Evolutionary conservation across 202 grass and related monocot genomes (phyloP).

Genomic region (Setaria italica): DNA sequence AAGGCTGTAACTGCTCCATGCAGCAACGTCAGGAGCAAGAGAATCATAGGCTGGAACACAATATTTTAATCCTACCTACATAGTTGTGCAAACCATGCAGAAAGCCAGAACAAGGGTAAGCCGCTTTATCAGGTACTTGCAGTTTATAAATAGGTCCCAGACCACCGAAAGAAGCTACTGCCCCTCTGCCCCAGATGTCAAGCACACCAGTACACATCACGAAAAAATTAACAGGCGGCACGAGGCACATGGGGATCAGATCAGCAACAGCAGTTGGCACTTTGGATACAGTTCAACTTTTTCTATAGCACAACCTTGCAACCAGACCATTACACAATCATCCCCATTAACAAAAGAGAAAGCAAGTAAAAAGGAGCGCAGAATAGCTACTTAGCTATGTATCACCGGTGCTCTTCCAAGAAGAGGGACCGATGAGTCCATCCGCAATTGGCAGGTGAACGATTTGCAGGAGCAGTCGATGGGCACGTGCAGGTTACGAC

Average conservation of each 20-base stretch:
- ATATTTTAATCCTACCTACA: background rate
- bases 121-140: slow-evolving; percentile 29
- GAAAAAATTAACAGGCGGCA: slow-evolving; percentile 24
- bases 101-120: background rate
- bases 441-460: slow-evolving; percentile 4
- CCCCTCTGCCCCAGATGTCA: background rate
- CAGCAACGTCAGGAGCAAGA: background rate
- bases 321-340: slow-evolving; percentile 3
- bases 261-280: slow-evolving; percentile 23
- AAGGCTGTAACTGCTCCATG: slow-evolving; percentile 49
- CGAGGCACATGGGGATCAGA: slow-evolving; percentile 50
- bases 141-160: slow-evolving; percentile 3
- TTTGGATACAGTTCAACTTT: slow-evolving; percentile 19
- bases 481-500: slow-evolving; percentile 51
- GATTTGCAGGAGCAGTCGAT: slow-evolving; percentile 50
- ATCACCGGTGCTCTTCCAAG: slow-evolving; percentile 25
- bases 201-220: slow-evolving; percentile 10
- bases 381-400: slow-evolving; percentile 15
- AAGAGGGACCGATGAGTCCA: slow-evolving; percentile 28
- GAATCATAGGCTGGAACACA: slow-evolving; percentile 5
- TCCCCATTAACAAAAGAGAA: background rate
- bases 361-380: background rate
- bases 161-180: slow-evolving; percentile 40
- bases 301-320: slow-evolving; percentile 23
- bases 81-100: slow-evolving; percentile 4